Conservation (phyloP, 805 yeast species). For the Kazachstania bromeliacearum region DNA sequence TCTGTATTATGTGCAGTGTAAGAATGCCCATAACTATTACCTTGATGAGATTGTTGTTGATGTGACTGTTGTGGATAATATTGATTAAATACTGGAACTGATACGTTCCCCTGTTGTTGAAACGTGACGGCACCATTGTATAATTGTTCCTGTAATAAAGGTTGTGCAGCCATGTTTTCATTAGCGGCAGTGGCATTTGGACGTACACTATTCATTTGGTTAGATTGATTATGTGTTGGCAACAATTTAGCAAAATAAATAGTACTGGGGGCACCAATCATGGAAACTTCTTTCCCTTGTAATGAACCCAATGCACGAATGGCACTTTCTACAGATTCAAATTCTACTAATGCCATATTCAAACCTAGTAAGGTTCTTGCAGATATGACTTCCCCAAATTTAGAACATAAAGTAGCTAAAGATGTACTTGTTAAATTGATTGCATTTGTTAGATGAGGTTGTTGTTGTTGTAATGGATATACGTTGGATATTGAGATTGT, state of each 20-base stretch:
- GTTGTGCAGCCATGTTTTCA: conserved; percentile 11
- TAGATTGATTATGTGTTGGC: conserved; percentile 29
- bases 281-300: conserved; percentile 67
- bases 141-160: conserved; percentile 27
- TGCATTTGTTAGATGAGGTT: conserved; percentile 41
- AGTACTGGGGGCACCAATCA: conserved; percentile 65
- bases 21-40: conserved; percentile 10
- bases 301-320: conserved; percentile 67
- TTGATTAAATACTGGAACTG: conserved; percentile 26
- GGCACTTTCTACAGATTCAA: conserved; percentile 62
- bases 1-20: conserved; percentile 14
- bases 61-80: conserved; percentile 11
- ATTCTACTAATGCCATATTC: conserved; percentile 59
- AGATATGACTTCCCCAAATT: conserved; percentile 52
- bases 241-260: conserved; percentile 77
- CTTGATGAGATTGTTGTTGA: conserved; percentile 3
- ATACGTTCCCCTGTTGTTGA: conserved; percentile 26
- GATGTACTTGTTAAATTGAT: conserved; percentile 37
- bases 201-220: conserved; percentile 7
- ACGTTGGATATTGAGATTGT: conserved; percentile 72
- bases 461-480: conserved; percentile 35
- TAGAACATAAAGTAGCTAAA: conserved; percentile 48
- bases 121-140: conserved; percentile 27
- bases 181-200: conserved; percentile 2
- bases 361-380: conserved; percentile 48